Conservation (phyloP, 2,329 filamentous ascomycete genomes). For the Thermoascus crustaceus region DNA sequence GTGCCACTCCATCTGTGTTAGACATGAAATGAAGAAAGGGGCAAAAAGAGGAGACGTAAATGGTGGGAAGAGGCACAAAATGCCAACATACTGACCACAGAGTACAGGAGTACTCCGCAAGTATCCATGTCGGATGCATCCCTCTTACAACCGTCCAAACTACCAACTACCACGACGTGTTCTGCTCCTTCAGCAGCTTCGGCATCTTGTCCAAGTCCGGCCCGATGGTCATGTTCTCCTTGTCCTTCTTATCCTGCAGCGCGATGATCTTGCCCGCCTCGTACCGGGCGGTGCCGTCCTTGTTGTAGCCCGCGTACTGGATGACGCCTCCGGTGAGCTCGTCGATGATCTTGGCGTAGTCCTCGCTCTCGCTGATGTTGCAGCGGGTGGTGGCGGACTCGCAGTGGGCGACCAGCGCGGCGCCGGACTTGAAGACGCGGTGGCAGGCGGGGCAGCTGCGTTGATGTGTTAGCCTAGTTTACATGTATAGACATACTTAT, state of each 20-base stretch:
- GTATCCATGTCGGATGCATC: no score
- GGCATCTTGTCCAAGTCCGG: constrained; percentile 7
- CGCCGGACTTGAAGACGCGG: constrained; percentile 28
- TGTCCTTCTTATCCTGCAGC: neutral
- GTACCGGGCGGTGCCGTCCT: constrained; percentile 28
- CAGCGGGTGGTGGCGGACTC: constrained; percentile 31
- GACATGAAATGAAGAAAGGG: no score
- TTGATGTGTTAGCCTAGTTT: constrained; percentile 1
- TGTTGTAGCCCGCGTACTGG: constrained; percentile 21
- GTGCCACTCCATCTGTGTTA: no score
- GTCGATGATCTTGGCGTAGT: constrained; percentile 28
- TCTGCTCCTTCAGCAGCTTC: neutral
- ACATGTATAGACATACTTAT: constrained; percentile 12
- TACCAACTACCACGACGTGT: neutral
- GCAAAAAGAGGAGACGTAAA: no score
- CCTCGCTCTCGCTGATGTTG: constrained; percentile 19
- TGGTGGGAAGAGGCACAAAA: no score
- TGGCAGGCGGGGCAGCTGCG: constrained; percentile 32
- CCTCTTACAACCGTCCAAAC: neutral
- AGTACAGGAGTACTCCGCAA: no score
- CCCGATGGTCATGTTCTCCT: constrained; percentile 10
- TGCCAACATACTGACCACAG: no score
- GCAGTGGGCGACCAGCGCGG: constrained; percentile 34
- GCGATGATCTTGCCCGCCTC: constrained; percentile 14
- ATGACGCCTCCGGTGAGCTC: constrained; percentile 33